Evolutionary conservation across 1,284 basidiomycete species (phyloP), one percentile per base, ranked within the genome.

Genomic region (Ganoderma multipileum): DNA sequence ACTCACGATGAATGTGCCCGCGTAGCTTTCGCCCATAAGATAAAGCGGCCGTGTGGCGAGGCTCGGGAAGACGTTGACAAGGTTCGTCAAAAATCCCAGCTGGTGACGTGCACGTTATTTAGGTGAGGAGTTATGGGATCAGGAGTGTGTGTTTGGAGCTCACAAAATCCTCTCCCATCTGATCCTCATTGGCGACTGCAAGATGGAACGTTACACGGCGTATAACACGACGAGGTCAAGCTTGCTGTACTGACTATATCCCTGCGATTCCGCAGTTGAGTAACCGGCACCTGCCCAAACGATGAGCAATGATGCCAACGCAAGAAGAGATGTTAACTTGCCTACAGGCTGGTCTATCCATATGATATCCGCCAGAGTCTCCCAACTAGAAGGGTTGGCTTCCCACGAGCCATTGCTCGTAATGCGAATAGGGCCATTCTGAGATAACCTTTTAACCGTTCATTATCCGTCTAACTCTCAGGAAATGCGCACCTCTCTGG

Each of bases 271-370:
- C 3, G 86, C 85, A 9, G 91, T 92, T 12, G 89, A 85, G 73
- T 82, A 91, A 1, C 91, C 91, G 9, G 82, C 81, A 16, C 90
- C 91, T 61, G 71, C 86, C 47, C 67, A 20, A 26, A 52, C 16
- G 47, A 66, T 23, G 65, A 42, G n/a, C 30, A 76, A 4, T 77
- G 59, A 18, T 18, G 64, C 38, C 9, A 5, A 20, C 8, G 54
- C 18, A 26, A 28, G 26, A 50, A 20, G n/a, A 23, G 30, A 6
- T 14, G 18, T 6, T 41, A 54, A 54, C 74, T 39, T 55, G 72
- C 76, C 74, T 28, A 90, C 90, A 67, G 90, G 91, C 68, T 91
- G 89, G 74, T 91, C 91, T 50, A 92, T 80, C 88, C 88, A 92
- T 62, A 92, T 82, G 66, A 84, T 87, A 78, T 92, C 91, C 1